A percentile compares a stretch with the other conserved stretches of the same genome.
phyloP scores from a whole-genome alignment of 345 rosid genomes.

The Mangifera indica region DNA sequence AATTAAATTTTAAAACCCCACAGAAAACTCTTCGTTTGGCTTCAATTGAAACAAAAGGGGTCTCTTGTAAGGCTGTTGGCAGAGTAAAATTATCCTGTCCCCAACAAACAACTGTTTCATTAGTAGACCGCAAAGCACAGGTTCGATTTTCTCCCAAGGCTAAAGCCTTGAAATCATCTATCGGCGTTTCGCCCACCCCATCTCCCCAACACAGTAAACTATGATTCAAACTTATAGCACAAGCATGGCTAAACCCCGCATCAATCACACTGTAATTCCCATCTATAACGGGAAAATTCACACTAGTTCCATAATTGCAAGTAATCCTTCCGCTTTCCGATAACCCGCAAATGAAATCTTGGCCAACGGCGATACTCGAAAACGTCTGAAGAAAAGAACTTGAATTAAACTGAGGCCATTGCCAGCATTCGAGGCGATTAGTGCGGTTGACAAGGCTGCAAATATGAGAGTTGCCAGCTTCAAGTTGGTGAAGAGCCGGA shows the following conservation, averaged over 20 bases:
- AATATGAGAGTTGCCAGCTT: conserved; percentile 45
- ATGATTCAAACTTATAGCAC: conserved; percentile 35
- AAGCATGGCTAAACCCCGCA: conserved; percentile 59
- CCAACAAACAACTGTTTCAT: conserved; percentile 60
- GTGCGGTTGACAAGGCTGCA: conserved; percentile 51
- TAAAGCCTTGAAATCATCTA: conserved; percentile 40
- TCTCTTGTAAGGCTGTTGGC: conserved; percentile 32
- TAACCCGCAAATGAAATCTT: conserved; percentile 57
- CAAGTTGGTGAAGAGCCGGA: conserved; percentile 37
- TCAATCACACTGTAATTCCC: conserved; percentile 41
- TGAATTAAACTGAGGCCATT: conserved; percentile 24
- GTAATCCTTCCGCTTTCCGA: conserved; percentile 18
- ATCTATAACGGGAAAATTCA: background rate
- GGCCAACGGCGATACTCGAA: conserved; percentile 54
- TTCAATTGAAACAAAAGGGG: conserved; percentile 37
- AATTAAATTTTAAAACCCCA: conserved; percentile 35
- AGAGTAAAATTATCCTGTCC: conserved; percentile 48
- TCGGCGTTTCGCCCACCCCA: background rate
- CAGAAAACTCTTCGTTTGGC: conserved; percentile 64
- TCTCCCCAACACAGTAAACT: conserved; percentile 60
- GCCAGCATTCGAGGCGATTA: conserved; percentile 54
- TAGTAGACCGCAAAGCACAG: conserved; percentile 45
- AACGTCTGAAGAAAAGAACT: background rate
- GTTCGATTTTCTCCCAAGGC: conserved; percentile 62
- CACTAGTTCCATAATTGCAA: conserved; percentile 26